Conservation (phyloP, 176 grass and related monocot genomes). For the Oryza nivara region DNA sequence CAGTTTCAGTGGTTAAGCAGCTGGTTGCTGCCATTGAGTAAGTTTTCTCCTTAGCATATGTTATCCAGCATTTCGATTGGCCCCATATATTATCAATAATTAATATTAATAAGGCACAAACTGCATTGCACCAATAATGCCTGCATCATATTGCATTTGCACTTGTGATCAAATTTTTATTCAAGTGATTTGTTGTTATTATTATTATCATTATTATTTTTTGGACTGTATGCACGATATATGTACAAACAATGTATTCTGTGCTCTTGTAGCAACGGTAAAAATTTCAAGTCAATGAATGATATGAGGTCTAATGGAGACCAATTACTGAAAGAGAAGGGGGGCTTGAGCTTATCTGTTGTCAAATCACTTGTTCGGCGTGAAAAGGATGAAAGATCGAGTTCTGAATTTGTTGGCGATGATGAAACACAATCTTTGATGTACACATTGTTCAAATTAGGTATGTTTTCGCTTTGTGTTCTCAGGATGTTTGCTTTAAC, state of each 20-base stretch:
- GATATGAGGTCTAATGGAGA: constrained; percentile 66
- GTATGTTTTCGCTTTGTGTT: constrained; percentile 43
- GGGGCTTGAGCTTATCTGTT: constrained; percentile 79
- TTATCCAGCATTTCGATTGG: background rate
- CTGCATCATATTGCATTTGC: constrained; percentile 22
- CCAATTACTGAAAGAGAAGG: constrained; percentile 74
- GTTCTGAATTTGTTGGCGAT: constrained; percentile 59
- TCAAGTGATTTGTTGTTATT: constrained; percentile 2
- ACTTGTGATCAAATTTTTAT: background rate
- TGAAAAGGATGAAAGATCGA: constrained; percentile 78
- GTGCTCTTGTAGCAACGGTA: constrained; percentile 55
- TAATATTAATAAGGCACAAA: background rate
- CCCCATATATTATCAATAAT: background rate
- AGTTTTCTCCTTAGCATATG: constrained; percentile 38
- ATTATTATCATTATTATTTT: background rate
- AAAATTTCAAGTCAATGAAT: constrained; percentile 73
- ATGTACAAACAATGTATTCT: background rate
- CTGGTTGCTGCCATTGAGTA: constrained; percentile 83
- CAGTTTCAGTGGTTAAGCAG: constrained; percentile 69
- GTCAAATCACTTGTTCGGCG: constrained; percentile 92
- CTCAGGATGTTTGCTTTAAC: background rate
- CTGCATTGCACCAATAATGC: background rate
- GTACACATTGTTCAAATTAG: constrained; percentile 70
- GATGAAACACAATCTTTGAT: constrained; percentile 80
- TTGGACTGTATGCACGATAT: background rate